phyloP scores from a whole-genome alignment of 2,329 filamentous ascomycete genomes.

The Pseudocercospora ulei region DNA sequence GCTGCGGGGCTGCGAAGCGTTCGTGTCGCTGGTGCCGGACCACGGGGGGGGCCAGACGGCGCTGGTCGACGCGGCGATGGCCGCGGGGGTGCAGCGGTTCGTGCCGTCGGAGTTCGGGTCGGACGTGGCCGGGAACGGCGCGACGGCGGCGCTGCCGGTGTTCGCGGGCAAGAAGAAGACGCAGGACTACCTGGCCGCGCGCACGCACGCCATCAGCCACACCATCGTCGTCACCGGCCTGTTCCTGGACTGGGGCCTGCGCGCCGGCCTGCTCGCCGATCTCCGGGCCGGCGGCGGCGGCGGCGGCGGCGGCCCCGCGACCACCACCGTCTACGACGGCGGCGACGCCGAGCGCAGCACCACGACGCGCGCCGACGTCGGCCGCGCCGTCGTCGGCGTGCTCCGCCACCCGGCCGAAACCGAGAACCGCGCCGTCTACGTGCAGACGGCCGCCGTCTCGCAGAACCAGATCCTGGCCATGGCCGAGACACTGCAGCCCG shows the following conservation, averaged over 20 bases:
- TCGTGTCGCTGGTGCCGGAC: conserved; percentile 26
- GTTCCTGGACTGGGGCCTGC: conserved; percentile 36
- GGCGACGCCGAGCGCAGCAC: conserved; percentile 32
- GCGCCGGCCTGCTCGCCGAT: conserved; percentile 29
- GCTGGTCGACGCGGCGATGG: conserved; percentile 38
- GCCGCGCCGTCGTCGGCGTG: conserved; percentile 31
- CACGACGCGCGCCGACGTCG: conserved; percentile 31
- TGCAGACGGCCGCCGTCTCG: conserved; percentile 33
- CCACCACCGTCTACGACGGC: conserved; percentile 33
- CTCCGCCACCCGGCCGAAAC: conserved; percentile 33
- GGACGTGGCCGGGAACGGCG: conserved; percentile 32
- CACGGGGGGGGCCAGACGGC: conserved; percentile 12
- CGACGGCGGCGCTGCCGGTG: conserved; percentile 32
- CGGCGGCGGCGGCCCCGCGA: conserved; percentile 35
- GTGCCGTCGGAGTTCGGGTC: conserved; percentile 37
- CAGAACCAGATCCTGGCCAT: conserved; percentile 35
- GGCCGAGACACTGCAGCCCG: conserved; percentile 32
- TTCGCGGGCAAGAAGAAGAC: conserved; percentile 34
- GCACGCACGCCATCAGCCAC: conserved; percentile 30
- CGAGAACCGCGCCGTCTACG: conserved; percentile 33
- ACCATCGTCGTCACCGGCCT: conserved; percentile 32
- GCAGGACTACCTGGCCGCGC: conserved; percentile 33
- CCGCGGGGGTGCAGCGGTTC: conserved; percentile 35
- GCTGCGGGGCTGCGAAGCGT: conserved; percentile 33
- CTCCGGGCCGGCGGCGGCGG: conserved; percentile 26